phyloP scores from a whole-genome alignment of 2,329 filamentous ascomycete species.

The Calycina herbarum region DNA sequence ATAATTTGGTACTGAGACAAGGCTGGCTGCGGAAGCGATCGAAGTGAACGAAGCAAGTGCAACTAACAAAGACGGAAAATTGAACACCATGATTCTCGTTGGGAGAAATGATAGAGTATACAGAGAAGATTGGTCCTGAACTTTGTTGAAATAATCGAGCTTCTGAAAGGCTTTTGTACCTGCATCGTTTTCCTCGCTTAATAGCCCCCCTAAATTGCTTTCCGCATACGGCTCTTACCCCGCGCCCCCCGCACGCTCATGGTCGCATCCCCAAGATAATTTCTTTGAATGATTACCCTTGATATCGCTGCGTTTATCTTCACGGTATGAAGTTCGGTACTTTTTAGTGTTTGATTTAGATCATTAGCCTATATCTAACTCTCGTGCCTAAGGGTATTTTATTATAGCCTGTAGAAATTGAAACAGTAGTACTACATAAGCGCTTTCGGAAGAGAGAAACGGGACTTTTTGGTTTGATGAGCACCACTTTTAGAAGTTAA shows the following conservation, averaged over 20 bases:
- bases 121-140: background rate
- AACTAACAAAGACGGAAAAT: background rate
- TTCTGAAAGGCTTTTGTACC: background rate
- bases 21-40: background rate
- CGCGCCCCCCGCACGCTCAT: background rate
- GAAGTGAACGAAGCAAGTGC: background rate
- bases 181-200: background rate
- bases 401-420: no score
- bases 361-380: no score
- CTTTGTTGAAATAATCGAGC: background rate
- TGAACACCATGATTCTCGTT: background rate
- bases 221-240: background rate
- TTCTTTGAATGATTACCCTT: no score
- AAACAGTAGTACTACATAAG: no score
- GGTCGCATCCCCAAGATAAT: no score
- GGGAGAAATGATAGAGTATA: background rate
- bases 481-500: no score
- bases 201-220: background rate
- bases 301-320: no score
- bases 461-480: no score
- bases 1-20: background rate
- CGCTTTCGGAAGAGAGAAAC: no score
- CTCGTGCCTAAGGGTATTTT: no score
- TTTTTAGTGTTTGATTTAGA: no score
- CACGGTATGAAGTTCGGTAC: no score